Evolutionary conservation across 2,329 filamentous ascomycete genomes (phyloP).

Genomic region (Nannizzia gypsea): DNA sequence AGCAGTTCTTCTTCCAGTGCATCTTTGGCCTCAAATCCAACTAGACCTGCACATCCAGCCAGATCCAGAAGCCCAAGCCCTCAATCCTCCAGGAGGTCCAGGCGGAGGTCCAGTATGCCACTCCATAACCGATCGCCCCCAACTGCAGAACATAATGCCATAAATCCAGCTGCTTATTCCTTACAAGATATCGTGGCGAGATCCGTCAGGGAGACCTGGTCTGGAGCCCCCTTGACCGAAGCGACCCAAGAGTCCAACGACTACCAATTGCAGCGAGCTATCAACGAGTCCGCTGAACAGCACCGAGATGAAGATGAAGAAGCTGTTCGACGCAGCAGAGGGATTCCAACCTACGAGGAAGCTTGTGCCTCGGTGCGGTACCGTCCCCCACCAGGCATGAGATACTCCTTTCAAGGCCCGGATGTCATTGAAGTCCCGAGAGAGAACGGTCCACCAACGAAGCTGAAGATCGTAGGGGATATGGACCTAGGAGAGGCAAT

Average conservation of each 20-base stretch:
- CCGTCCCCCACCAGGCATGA: constrained; percentile 9
- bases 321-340: constrained; percentile 13
- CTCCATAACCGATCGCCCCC: background rate
- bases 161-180: constrained; percentile 8
- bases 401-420: constrained; percentile 15
- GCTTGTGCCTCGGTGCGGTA: constrained; percentile 12
- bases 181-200: constrained; percentile 10
- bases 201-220: constrained; percentile 9
- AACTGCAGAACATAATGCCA: background rate
- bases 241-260: constrained; percentile 6
- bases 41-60: background rate
- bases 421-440: constrained; percentile 4
- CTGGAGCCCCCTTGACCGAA: constrained; percentile 6
- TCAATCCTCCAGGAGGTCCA: too few species aligned
- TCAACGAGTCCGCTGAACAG: constrained; percentile 14
- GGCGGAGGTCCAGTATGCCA: background rate
- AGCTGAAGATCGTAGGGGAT: constrained; percentile 13
- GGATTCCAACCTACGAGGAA: constrained; percentile 15
- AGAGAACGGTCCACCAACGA: background rate
- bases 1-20: background rate
- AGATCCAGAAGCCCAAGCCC: background rate
- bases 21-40: background rate
- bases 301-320: constrained; percentile 15
- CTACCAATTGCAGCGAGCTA: constrained; percentile 13
- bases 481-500: constrained; percentile 17